Percentiles rank a stretch among this genome's conserved stretches.
Evolutionary conservation across 2,329 filamentous ascomycete genomes (phyloP).

Genomic region (Calycina herbarum): DNA sequence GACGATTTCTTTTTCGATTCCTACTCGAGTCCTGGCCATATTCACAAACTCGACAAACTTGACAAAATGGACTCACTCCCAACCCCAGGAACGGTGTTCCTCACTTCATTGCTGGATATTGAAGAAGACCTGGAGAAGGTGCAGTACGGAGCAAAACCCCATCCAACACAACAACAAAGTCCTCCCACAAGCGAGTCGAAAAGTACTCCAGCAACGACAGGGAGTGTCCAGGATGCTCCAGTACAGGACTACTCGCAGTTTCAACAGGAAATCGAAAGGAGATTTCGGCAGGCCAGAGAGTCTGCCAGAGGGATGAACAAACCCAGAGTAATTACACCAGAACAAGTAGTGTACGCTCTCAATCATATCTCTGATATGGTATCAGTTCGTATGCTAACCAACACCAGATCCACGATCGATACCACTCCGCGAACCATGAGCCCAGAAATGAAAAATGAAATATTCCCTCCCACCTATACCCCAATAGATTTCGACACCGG

Average conservation of each 20-base stretch:
- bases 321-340: background rate
- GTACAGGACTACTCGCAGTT: background rate
- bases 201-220: background rate
- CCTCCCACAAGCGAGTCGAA: background rate
- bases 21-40: background rate
- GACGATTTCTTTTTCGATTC: constrained; percentile 2
- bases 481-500: background rate
- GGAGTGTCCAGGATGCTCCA: background rate
- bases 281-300: background rate
- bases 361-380: background rate
- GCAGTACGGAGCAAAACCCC: background rate
- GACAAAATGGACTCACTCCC: background rate
- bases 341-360: background rate
- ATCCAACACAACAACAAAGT: background rate
- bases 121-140: background rate
- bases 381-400: background rate
- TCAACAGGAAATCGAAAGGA: background rate
- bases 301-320: background rate
- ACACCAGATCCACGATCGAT: background rate
- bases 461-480: background rate
- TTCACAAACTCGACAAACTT: background rate
- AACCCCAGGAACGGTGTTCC: background rate
- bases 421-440: background rate
- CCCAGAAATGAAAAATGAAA: background rate
- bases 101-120: background rate